phyloP scores from a whole-genome alignment of 2,329 filamentous ascomycete species.

The Colletotrichum sp. region DNA sequence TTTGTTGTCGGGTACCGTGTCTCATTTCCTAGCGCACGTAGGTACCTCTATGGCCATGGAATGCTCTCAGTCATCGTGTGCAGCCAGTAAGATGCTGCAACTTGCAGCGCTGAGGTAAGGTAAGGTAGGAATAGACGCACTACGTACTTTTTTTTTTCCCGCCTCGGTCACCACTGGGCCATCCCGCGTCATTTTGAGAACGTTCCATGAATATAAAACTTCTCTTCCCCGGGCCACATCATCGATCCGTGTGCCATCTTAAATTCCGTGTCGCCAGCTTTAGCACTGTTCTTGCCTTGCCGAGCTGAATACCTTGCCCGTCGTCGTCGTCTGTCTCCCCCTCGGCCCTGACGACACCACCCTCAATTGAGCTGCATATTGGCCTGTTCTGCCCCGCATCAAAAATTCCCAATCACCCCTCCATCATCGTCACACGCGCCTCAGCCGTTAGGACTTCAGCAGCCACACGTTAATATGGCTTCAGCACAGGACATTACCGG shows the following conservation, averaged over 20 bases:
- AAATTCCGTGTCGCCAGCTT: neutral
- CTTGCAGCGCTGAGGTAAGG: neutral
- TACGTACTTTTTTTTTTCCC: slow-evolving; percentile 3
- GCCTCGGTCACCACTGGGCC: neutral
- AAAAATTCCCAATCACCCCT: slow-evolving; percentile 7
- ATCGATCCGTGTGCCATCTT: neutral
- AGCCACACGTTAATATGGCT: slow-evolving; percentile 40
- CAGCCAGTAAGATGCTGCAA: neutral
- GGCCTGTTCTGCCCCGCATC: neutral
- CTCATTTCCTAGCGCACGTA: neutral
- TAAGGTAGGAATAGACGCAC: neutral
- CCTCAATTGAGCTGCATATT: neutral
- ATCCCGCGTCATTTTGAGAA: slow-evolving; percentile 8
- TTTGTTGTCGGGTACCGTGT: neutral
- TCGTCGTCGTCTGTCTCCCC: neutral
- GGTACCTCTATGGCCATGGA: neutral
- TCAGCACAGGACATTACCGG: slow-evolving; percentile 53
- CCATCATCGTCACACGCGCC: neutral
- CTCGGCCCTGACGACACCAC: neutral
- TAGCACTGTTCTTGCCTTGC: neutral
- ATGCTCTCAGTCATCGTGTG: neutral
- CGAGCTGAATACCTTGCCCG: neutral
- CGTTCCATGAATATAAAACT: neutral
- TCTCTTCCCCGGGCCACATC: neutral
- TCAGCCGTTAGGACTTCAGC: neutral